Base-by-base conservation (phyloP, 176 grass and related monocot genomes). In the Pontederia paniculata region DNA sequence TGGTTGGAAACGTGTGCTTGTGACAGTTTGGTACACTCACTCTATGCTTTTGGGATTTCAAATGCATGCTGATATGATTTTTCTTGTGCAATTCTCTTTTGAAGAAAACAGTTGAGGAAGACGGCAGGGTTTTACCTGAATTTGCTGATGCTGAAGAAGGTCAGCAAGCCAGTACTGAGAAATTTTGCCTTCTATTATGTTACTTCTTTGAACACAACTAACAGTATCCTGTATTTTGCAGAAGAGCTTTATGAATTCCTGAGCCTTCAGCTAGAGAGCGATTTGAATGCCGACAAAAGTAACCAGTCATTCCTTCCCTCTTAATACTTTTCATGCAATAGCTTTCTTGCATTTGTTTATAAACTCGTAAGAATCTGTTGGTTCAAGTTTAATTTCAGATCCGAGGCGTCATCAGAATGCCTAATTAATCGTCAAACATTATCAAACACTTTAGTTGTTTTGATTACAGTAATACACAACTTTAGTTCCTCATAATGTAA, bases 221-320 rank as follows among this genome's bases (percentile, higher is more conserved):
- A 9, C 28, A 1, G 2, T 17, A 16, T 6, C 15, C 31, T 49
- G 21, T 43, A 9, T 21, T 88, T 73, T 78, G 67, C 79, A 95
- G 91, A 97, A 57, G 87, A 87, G 50, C 74, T 97, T 20, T 87
- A 69, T 51, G 73, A 87, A 7, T 79, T 89, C 74, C 74, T 97
- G 42, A 84, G 70, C 45, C 81, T 97, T 65, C 77, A 97, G 60
- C 64, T 97, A 23, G 86, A 97, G 66, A 97, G 91, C 68, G 83
- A 80, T 69, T 76, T 97, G 63, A 84, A 97, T 73, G 66, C 90
- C 14, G 75, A 90, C 74, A 87, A 71, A 90, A 87, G 91, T 96
- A 70, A 85, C 63, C 31, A 3, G 8, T 14, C 31, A n/a, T 75
- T 17, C 12, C 44, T 9, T 52, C 58, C 57, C 61, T 49, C 54